A percentile compares a stretch with the other conserved stretches of the same genome.
Evolutionary conservation across 768 basidiomycete species (phyloP).

Genomic region (Tricholoma sp.): DNA sequence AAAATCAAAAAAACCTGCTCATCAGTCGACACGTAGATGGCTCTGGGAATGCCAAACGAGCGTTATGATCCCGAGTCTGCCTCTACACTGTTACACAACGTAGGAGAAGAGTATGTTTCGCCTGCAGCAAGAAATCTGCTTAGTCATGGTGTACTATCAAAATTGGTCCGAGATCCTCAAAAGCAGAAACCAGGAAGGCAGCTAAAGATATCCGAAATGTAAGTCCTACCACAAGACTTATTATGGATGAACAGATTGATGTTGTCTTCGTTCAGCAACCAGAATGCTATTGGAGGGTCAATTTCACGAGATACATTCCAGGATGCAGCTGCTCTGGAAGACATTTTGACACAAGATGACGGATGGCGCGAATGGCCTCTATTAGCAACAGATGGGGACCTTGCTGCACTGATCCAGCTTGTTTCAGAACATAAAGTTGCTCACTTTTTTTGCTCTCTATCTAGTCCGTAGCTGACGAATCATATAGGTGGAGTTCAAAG

Average conservation of each 20-base stretch:
- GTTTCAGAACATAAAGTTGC: conserved; percentile 74
- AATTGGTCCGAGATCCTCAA: conserved; percentile 55
- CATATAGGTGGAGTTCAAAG: conserved; percentile 61
- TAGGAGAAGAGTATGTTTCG: conserved; percentile 52
- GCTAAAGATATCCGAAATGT: conserved; percentile 74
- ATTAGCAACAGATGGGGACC: conserved; percentile 75
- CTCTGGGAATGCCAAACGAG: conserved; percentile 67
- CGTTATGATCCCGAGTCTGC: conserved; percentile 60
- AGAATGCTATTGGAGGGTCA: conserved; percentile 59
- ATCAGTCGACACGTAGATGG: conserved; percentile 48
- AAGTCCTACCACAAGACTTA: conserved; percentile 10
- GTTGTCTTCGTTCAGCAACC: conserved; percentile 42
- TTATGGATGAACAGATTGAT: neutral
- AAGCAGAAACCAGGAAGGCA: conserved; percentile 68
- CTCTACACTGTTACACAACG: conserved; percentile 47
- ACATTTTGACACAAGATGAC: conserved; percentile 42
- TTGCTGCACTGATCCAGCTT: conserved; percentile 71
- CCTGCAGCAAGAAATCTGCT: conserved; percentile 57
- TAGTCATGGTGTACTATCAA: conserved; percentile 61
- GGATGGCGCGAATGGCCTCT: conserved; percentile 77
- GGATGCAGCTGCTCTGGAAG: conserved; percentile 65
- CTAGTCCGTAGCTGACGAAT: neutral
- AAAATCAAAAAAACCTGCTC: neutral
- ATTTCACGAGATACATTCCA: conserved; percentile 62
- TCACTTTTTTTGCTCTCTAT: conserved; percentile 6